Evolutionary conservation across 1,284 basidiomycete genomes (phyloP).

Genomic region (Pseudozyma sp.): DNA sequence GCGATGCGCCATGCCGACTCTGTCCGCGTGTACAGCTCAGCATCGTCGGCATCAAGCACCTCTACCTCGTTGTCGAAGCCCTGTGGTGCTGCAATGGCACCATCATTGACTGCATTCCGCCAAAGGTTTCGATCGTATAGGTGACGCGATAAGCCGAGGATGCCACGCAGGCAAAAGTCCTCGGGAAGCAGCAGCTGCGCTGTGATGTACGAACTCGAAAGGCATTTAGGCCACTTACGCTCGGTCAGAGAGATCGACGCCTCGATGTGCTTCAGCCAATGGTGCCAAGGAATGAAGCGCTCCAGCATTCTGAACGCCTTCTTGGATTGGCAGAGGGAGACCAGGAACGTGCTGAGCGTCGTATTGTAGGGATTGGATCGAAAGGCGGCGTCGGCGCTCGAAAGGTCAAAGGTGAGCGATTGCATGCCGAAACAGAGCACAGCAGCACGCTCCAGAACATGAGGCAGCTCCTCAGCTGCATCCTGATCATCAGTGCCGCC

Average conservation of each 20-base stretch:
- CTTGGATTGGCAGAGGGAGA: conserved; percentile 71
- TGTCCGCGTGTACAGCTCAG: conserved; percentile 38
- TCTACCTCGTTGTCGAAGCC: conserved; percentile 69
- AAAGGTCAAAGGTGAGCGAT: conserved; percentile 74
- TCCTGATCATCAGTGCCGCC: conserved; percentile 54
- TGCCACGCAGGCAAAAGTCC: conserved; percentile 93
- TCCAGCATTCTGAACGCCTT: conserved; percentile 42
- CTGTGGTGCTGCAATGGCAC: conserved; percentile 11
- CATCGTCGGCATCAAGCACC: conserved; percentile 50
- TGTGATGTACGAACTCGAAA: conserved; percentile 65
- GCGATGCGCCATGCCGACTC: conserved; percentile 70
- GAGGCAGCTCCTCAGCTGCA: conserved; percentile 70
- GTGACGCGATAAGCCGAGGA: conserved; percentile 71
- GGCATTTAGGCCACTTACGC: conserved; percentile 36
- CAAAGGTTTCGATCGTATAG: conserved; percentile 39
- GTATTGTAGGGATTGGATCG: conserved; percentile 82
- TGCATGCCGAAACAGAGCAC: conserved; percentile 85
- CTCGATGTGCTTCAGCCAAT: conserved; percentile 71
- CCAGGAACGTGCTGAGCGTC: conserved; percentile 85
- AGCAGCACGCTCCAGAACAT: conserved; percentile 78
- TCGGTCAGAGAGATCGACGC: conserved; percentile 18
- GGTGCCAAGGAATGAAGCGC: conserved; percentile 84
- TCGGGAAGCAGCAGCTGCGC: conserved; percentile 82
- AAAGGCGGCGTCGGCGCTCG: conserved; percentile 19
- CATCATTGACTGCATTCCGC: conserved; percentile 22